Evolutionary conservation across 2,329 filamentous ascomycete genomes (phyloP).

Genomic region (Metarhizium guizhouense): DNA sequence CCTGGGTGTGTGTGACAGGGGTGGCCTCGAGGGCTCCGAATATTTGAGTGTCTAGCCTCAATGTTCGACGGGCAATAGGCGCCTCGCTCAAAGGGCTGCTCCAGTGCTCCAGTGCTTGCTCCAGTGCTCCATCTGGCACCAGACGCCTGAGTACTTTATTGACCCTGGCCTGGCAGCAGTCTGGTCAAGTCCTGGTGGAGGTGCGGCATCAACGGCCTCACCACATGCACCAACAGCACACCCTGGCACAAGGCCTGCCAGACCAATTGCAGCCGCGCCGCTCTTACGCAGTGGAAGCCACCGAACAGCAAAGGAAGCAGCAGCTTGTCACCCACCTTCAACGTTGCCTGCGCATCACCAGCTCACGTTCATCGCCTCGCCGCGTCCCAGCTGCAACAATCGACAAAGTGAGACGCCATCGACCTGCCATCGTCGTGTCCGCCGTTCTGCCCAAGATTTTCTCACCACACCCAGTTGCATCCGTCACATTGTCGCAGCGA

Average conservation of each 20-base stretch:
- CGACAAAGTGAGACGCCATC: not conserved
- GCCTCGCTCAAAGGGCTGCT: too few species aligned
- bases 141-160: not conserved
- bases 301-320: not conserved
- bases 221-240: not conserved
- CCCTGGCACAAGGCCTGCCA: not conserved
- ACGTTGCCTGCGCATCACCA: not conserved
- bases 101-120: too few species aligned
- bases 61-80: not conserved
- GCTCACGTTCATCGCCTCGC: not conserved
- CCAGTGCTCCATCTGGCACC: not conserved
- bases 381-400: not conserved
- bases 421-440: not conserved
- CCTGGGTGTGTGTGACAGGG: constrained; percentile 4
- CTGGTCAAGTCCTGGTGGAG: not conserved
- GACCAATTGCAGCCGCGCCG: not conserved
- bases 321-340: not conserved
- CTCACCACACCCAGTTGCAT: not conserved
- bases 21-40: not conserved
- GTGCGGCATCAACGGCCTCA: constrained; percentile 2
- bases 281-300: not conserved
- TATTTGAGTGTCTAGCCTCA: not conserved
- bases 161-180: not conserved
- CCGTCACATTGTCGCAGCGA: constrained; percentile 3
- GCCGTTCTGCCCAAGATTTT: not conserved